phyloP scores from a whole-genome alignment of 1,284 basidiomycete genomes.

The Ganoderma leucocontextum region DNA sequence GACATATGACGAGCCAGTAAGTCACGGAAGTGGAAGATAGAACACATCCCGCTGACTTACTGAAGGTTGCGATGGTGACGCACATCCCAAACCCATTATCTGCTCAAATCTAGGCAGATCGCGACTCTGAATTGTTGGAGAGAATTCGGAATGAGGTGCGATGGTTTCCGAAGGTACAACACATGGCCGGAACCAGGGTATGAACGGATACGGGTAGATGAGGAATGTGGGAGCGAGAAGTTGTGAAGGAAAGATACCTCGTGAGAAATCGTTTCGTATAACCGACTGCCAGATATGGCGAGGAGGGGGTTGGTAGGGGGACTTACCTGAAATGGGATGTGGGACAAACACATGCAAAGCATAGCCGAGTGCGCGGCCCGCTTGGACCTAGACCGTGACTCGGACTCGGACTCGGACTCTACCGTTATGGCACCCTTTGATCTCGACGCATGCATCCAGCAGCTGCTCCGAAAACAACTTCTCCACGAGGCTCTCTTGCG shows the following conservation, averaged over 20 bases:
- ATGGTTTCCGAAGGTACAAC: not conserved
- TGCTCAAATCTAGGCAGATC: conserved; percentile 6
- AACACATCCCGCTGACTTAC: conserved; percentile 1
- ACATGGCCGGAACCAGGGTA: not conserved
- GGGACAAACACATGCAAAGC: conserved; percentile 23
- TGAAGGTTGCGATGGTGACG: conserved; percentile 6
- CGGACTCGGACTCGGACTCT: conserved; percentile 6
- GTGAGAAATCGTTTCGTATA: conserved; percentile 24
- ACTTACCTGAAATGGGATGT: not conserved
- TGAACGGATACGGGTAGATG: conserved; percentile 3
- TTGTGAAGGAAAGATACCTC: conserved; percentile 1
- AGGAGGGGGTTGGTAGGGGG: not conserved
- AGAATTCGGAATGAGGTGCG: not conserved
- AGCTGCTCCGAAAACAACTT: conserved; percentile 90
- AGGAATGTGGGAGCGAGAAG: conserved; percentile 9
- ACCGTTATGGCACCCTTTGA: conserved; percentile 87
- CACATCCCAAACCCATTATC: not conserved
- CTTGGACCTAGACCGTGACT: conserved; percentile 13
- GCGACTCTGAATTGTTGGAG: not conserved
- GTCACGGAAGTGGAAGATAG: not conserved
- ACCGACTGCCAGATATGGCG: conserved; percentile 14
- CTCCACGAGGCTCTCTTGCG: conserved; percentile 91
- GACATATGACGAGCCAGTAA: conserved; percentile 10
- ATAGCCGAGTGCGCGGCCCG: not conserved
- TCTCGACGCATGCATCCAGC: conserved; percentile 93